These are phyloP conservation scores for Neurospora sp. DNA, from an alignment of 495 filamentous ascomycete species.

Conservation along the genomic window DNA sequence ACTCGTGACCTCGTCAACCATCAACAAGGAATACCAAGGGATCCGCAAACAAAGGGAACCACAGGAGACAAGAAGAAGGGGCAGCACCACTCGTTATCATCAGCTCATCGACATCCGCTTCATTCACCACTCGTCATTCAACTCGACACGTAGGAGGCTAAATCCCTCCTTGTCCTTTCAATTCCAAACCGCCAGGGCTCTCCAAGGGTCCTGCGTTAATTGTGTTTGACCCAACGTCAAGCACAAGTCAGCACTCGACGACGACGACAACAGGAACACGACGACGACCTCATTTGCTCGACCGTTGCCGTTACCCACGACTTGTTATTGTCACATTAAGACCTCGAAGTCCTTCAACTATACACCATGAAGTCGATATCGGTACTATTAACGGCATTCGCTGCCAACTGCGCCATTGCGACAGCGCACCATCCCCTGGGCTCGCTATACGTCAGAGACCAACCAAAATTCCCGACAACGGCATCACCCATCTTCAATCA, in stretches of 20 bases:
- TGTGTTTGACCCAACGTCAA: neutral
- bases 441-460: neutral
- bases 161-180: constrained; percentile 3
- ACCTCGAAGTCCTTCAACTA: neutral
- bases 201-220: neutral
- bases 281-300: neutral
- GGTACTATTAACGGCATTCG: constrained; percentile 9
- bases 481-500: neutral
- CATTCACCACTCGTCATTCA: constrained; percentile 6
- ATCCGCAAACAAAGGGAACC: constrained; percentile 1
- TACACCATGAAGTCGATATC: constrained; percentile 19
- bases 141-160: constrained; percentile 7
- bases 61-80: neutral
- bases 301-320: neutral
- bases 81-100: neutral
- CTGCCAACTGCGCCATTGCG: constrained; percentile 1
- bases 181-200: neutral
- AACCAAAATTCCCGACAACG: neutral
- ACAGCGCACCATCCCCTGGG: neutral
- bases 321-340: neutral
- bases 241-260: neutral
- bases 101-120: constrained; percentile 16
- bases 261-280: neutral
- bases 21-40: constrained; percentile 13
- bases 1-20: constrained; percentile 16